Conservation (phyloP, 495 filamentous ascomycete species). For the Immersiella caudata region DNA sequence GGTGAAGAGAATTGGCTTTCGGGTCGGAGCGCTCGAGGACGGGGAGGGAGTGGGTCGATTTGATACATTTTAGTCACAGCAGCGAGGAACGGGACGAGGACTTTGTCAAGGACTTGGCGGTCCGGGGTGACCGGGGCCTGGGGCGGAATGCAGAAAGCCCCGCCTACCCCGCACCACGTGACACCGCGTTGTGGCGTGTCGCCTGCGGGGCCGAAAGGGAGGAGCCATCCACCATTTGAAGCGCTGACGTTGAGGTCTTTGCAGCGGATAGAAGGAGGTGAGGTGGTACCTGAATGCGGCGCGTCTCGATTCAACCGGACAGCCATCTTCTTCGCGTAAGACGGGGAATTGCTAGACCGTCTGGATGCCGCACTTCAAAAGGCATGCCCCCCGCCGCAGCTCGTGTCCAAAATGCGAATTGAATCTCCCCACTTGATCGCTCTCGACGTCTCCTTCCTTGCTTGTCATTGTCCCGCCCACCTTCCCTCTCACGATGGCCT, state of each 20-base stretch:
- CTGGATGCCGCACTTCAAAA: too few species aligned
- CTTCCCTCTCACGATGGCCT: background rate
- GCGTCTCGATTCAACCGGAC: too few species aligned
- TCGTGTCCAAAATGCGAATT: too few species aligned
- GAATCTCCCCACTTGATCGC: too few species aligned
- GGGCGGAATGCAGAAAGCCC: background rate
- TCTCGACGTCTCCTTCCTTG: background rate
- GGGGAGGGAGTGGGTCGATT: background rate
- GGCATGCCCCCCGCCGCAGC: too few species aligned
- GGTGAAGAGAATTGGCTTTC: background rate
- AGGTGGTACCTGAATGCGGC: too few species aligned
- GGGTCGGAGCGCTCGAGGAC: background rate
- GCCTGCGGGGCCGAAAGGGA: too few species aligned
- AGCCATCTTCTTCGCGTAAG: too few species aligned
- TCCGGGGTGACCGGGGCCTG: background rate
- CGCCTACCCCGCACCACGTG: background rate
- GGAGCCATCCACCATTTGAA: too few species aligned
- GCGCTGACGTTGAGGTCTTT: too few species aligned
- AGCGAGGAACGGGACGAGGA: background rate
- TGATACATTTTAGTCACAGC: slow-evolving; percentile 7
- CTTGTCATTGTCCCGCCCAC: background rate
- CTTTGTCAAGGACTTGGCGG: background rate
- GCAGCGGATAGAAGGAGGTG: too few species aligned
- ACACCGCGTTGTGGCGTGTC: background rate
- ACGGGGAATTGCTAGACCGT: too few species aligned